phyloP scores from a whole-genome alignment of 352 stramenopile genomes.

The Phytophthora kernoviae region DNA sequence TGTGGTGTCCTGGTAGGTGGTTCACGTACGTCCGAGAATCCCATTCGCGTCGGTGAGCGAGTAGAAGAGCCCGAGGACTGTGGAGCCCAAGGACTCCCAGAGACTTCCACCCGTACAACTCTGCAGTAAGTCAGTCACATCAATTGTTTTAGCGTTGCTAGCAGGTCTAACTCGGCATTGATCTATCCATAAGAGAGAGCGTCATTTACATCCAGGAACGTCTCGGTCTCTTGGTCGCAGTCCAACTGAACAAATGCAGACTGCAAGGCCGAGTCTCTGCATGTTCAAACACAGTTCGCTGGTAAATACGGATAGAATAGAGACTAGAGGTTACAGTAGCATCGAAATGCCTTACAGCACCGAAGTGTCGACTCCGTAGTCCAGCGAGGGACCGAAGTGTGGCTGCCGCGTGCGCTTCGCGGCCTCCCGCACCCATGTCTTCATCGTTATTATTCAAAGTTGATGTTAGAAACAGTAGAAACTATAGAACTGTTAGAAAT shows the following conservation, averaged over 20 bases:
- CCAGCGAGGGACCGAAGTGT: conserved; percentile 52
- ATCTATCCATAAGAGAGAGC: background rate
- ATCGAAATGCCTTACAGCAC: conserved; percentile 47
- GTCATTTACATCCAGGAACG: conserved; percentile 63
- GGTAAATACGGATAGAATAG: too few relatives aligned
- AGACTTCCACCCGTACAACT: conserved; percentile 77
- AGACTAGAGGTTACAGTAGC: background rate
- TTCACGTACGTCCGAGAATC: conserved; percentile 75
- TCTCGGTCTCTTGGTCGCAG: conserved; percentile 74
- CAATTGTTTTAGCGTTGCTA: too few relatives aligned
- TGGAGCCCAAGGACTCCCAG: conserved; percentile 70
- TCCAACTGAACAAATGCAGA: conserved; percentile 73
- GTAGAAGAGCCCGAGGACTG: conserved; percentile 78
- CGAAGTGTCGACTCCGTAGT: conserved; percentile 61
- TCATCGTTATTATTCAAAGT: conserved; percentile 55
- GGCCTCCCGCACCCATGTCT: conserved; percentile 75
- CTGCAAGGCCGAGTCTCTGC: conserved; percentile 63
- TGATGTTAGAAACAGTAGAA: too few relatives aligned
- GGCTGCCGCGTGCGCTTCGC: conserved; percentile 56
- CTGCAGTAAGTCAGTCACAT: conserved; percentile 29
- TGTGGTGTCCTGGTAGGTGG: too few relatives aligned
- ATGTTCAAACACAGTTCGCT: conserved; percentile 11
- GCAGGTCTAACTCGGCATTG: background rate
- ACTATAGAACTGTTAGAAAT: too few relatives aligned
- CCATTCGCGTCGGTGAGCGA: conserved; percentile 84